Conservation (phyloP, 2,329 filamentous ascomycete species). For the Fusarium duplospermum region DNA sequence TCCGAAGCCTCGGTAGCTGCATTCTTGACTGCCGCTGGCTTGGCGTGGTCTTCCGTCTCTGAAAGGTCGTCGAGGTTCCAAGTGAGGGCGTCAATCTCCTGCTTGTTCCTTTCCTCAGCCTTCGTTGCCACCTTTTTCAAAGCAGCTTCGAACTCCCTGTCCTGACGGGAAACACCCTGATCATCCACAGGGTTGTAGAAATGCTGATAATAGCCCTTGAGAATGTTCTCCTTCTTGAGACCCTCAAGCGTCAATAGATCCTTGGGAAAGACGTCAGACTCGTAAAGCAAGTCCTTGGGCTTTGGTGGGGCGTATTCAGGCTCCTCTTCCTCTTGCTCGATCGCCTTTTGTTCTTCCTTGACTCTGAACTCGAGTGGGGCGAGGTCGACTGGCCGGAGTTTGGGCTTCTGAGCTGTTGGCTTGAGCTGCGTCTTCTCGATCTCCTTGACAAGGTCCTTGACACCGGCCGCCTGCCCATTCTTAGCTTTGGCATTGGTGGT, state of each 20-base stretch:
- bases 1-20: neutral
- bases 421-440: constrained; percentile 72
- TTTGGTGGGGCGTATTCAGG: constrained; percentile 91
- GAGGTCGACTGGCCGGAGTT: constrained; percentile 64
- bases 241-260: constrained; percentile 67
- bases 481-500: constrained; percentile 93
- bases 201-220: constrained; percentile 71
- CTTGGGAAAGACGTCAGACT: constrained; percentile 75
- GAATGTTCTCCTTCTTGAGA: constrained; percentile 67
- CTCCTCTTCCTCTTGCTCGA: constrained; percentile 66
- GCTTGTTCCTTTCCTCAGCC: constrained; percentile 75
- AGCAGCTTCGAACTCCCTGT: constrained; percentile 69
- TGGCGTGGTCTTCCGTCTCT: constrained; percentile 56
- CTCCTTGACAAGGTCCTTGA: constrained; percentile 68
- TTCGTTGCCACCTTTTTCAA: constrained; percentile 64
- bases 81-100: constrained; percentile 71
- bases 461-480: constrained; percentile 73
- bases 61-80: constrained; percentile 63
- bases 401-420: constrained; percentile 70
- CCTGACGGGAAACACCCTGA: constrained; percentile 71
- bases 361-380: constrained; percentile 71
- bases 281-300: constrained; percentile 72
- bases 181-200: constrained; percentile 75
- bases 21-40: constrained; percentile 7
- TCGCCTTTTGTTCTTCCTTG: constrained; percentile 63